Conservation (phyloP, 768 basidiomycete genomes). For the Scleroderma bovista region DNA sequence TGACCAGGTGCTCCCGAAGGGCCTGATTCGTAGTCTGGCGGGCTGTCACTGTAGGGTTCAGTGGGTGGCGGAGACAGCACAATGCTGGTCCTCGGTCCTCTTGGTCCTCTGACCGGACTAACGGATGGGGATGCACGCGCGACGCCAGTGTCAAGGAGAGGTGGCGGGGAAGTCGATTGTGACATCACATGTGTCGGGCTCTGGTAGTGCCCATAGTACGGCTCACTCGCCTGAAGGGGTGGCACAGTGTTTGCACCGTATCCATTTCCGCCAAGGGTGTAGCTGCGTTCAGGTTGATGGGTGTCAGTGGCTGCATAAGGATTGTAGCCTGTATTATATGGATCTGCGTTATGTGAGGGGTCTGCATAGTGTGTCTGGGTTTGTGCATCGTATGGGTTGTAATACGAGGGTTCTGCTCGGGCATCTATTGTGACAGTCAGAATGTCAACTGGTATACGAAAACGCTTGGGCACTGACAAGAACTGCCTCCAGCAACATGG, state of each 20-base stretch:
- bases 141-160: constrained; percentile 36
- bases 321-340: constrained; percentile 32
- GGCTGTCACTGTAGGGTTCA: constrained; percentile 42
- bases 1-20: constrained; percentile 42
- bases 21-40: constrained; percentile 63
- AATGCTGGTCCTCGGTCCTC: constrained; percentile 27
- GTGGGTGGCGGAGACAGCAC: constrained; percentile 21
- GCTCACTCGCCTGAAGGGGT: constrained; percentile 31
- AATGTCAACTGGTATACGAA: not conserved
- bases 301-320: constrained; percentile 11
- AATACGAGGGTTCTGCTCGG: constrained; percentile 45
- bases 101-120: constrained; percentile 42
- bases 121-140: constrained; percentile 18
- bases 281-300: constrained; percentile 41
- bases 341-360: constrained; percentile 30
- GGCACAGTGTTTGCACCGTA: constrained; percentile 47
- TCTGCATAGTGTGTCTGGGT: constrained; percentile 24
- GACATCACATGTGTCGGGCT: constrained; percentile 13
- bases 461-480: constrained; percentile 39
- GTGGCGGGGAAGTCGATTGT: constrained; percentile 33
- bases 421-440: constrained; percentile 38
- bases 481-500: constrained; percentile 46
- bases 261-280: constrained; percentile 52
- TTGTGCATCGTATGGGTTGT: constrained; percentile 44
- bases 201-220: constrained; percentile 20